Percentiles rank a stretch among this genome's conserved stretches.
phyloP scores from a whole-genome alignment of 2,329 filamentous ascomycete species.

The Emergomyces pasteurianus region DNA sequence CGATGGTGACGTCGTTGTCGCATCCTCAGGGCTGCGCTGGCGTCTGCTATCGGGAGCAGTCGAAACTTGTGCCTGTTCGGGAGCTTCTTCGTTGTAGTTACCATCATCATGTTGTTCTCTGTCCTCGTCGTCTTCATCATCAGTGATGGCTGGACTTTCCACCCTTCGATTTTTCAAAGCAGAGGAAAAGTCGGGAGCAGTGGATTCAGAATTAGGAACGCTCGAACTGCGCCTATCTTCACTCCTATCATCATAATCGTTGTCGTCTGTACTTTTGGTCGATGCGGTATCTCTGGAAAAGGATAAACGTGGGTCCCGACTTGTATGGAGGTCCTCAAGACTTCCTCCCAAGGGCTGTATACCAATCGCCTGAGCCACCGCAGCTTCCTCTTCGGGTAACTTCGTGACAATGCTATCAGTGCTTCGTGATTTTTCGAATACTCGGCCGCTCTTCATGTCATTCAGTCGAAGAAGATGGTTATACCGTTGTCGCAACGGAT shows the following conservation, averaged over 20 bases:
- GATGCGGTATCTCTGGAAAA: conserved; percentile 3
- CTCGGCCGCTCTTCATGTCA: conserved; percentile 37
- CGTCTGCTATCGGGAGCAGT: background rate
- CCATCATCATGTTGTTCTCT: background rate
- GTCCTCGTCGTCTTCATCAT: conserved; percentile 4
- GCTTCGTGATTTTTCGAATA: conserved; percentile 40
- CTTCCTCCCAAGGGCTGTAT: conserved; percentile 19
- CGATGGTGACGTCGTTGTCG: background rate
- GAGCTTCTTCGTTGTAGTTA: background rate
- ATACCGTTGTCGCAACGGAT: conserved; percentile 65
- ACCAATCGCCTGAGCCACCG: conserved; percentile 39
- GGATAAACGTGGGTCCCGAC: background rate
- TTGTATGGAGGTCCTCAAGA: background rate
- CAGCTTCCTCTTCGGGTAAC: conserved; percentile 37
- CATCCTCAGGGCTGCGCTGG: background rate
- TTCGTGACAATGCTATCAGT: conserved; percentile 34
- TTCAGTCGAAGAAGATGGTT: conserved; percentile 62
- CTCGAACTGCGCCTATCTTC: background rate
- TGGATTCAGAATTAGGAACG: background rate
- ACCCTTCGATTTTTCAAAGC: background rate
- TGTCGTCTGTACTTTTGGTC: background rate
- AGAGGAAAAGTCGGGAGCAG: background rate
- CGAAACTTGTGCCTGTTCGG: background rate
- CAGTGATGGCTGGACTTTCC: conserved; percentile 6
- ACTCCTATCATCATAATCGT: background rate